Evolutionary conservation across 1,139 yeast species (phyloP).

Genomic region (Saccharomyces hybrid): DNA sequence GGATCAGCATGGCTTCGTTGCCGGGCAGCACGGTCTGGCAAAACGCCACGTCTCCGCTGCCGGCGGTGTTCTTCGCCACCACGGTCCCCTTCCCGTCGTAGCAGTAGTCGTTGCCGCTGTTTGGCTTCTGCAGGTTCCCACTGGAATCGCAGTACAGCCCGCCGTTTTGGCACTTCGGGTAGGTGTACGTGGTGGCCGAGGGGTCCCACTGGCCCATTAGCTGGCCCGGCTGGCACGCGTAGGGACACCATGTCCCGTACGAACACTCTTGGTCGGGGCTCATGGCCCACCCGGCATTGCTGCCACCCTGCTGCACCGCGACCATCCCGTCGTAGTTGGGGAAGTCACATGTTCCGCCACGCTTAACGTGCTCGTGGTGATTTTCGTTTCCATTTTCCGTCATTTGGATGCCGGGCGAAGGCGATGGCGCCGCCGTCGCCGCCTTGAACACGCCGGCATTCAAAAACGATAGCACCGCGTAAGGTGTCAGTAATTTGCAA

Average conservation of each 20-base stretch:
- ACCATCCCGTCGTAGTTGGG: slow-evolving; percentile 62
- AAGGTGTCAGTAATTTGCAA: background rate
- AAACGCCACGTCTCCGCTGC: slow-evolving; percentile 55
- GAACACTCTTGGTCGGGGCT: slow-evolving; percentile 67
- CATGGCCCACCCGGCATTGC: slow-evolving; percentile 84
- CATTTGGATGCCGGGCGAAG: slow-evolving; percentile 4
- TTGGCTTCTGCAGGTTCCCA: slow-evolving; percentile 61
- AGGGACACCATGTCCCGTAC: slow-evolving; percentile 74
- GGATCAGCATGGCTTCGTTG: slow-evolving; percentile 87
- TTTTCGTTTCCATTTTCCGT: background rate
- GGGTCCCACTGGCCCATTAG: slow-evolving; percentile 76
- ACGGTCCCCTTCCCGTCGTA: slow-evolving; percentile 71
- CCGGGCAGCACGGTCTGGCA: slow-evolving; percentile 94
- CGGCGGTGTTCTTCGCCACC: slow-evolving; percentile 46
- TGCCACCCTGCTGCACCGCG: slow-evolving; percentile 47
- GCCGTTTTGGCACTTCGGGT: slow-evolving; percentile 69
- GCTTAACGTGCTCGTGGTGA: slow-evolving; percentile 14
- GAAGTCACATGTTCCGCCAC: slow-evolving; percentile 51
- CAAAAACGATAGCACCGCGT: background rate
- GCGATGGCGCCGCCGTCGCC: slow-evolving; percentile 2
- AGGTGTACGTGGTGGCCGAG: slow-evolving; percentile 47
- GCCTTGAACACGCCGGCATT: slow-evolving; percentile 6
- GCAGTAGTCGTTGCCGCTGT: slow-evolving; percentile 54
- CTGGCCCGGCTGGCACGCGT: slow-evolving; percentile 81
- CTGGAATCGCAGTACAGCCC: slow-evolving; percentile 68